These are phyloP conservation scores for Zangia roseola DNA, from an alignment of 768 basidiomycete genomes.

Conservation along the genomic window DNA sequence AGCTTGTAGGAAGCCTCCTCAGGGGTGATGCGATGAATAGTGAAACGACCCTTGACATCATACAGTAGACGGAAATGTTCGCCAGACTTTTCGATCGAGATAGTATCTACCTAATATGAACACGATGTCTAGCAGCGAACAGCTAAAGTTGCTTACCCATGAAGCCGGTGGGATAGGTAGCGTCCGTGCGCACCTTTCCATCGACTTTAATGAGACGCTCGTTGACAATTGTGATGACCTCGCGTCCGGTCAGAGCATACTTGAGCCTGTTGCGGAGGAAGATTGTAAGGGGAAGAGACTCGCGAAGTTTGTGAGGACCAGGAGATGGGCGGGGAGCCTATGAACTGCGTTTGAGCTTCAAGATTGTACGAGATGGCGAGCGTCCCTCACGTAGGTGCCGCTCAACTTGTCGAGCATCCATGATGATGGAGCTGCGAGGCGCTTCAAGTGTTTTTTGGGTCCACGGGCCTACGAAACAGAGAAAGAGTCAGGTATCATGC, in stretches of 20 bases:
- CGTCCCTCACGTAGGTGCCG: slow-evolving; percentile 79
- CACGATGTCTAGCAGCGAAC: neutral
- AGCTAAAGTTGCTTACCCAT: slow-evolving; percentile 62
- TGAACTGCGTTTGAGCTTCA: slow-evolving; percentile 9
- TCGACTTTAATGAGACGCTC: slow-evolving; percentile 99
- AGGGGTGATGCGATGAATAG: slow-evolving; percentile 97
- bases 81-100: slow-evolving; percentile 96
- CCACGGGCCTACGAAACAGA: slow-evolving; percentile 73
- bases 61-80: slow-evolving; percentile 99
- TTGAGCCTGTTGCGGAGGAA: slow-evolving; percentile 99
- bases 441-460: slow-evolving; percentile 99
- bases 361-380: neutral
- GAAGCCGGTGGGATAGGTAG: slow-evolving; percentile 96
- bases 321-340: slow-evolving; percentile 96
- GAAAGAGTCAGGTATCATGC: slow-evolving; percentile 14
- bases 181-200: slow-evolving; percentile 96
- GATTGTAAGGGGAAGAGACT: slow-evolving; percentile 94
- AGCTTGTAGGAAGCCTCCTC: slow-evolving; percentile 98
- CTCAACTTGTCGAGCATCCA: slow-evolving; percentile 99
- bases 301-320: slow-evolving; percentile 98
- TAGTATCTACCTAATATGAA: slow-evolving; percentile 63
- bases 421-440: slow-evolving; percentile 93
- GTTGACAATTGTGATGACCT: slow-evolving; percentile 93
- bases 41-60: slow-evolving; percentile 99
- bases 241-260: slow-evolving; percentile 95